Evolutionary conservation across 1,284 basidiomycete species (phyloP).

Genomic region (Pterulicium gracile): DNA sequence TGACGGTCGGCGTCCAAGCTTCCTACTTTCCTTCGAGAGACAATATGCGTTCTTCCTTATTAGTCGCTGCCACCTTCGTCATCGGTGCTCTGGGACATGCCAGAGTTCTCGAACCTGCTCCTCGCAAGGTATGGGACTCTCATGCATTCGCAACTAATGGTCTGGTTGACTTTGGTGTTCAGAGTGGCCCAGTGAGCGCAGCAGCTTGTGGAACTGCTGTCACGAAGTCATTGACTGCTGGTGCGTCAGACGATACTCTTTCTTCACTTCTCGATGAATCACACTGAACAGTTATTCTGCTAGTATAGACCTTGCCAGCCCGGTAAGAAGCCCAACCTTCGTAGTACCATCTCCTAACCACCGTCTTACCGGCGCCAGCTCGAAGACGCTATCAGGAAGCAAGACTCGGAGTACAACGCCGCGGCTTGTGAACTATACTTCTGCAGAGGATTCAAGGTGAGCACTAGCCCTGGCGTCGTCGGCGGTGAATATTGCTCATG

Average conservation of each 20-base stretch:
- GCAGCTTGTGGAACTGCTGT: slow-evolving; percentile 21
- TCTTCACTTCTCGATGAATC: background rate
- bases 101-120: background rate
- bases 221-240: slow-evolving; percentile 18
- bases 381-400: slow-evolving; percentile 20
- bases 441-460: slow-evolving; percentile 23
- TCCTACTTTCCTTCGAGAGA: no score
- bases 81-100: background rate
- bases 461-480: background rate
- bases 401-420: slow-evolving; percentile 21
- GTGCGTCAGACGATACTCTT: no score
- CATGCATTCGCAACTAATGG: no score
- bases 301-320: background rate
- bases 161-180: no score
- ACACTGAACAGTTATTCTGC: background rate
- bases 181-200: slow-evolving; percentile 16
- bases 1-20: no score
- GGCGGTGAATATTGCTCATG: background rate
- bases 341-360: no score
- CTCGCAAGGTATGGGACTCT: background rate
- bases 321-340: background rate
- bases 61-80: background rate
- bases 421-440: slow-evolving; percentile 24
- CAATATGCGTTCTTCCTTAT: background rate
- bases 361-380: slow-evolving; percentile 15